A percentile compares a stretch with the other conserved stretches of the same genome.
phyloP scores from a whole-genome alignment of 345 rosid genomes.

The Viola odorata region DNA sequence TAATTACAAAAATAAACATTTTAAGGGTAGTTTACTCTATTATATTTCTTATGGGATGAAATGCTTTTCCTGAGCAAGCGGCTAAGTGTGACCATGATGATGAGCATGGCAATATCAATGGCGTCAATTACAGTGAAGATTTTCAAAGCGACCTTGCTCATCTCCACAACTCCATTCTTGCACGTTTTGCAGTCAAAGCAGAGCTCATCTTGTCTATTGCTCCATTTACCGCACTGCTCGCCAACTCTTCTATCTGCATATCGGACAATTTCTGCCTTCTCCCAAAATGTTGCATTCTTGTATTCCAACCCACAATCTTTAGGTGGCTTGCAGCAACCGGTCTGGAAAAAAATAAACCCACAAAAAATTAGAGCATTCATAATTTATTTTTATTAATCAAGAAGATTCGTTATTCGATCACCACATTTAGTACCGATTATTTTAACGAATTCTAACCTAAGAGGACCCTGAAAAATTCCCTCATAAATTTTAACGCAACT shows the following conservation, averaged over 20 bases:
- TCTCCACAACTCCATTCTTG: conserved; percentile 12
- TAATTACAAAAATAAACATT: too few relatives aligned
- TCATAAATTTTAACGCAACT: too few relatives aligned
- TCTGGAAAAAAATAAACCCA: conserved; percentile 7
- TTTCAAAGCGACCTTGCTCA: conserved; percentile 5
- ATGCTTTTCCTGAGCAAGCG: conserved; percentile 7
- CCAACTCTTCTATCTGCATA: background rate
- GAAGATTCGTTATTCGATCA: too few relatives aligned
- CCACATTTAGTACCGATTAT: too few relatives aligned
- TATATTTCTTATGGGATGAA: background rate
- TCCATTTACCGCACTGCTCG: conserved; percentile 7
- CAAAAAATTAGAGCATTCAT: too few relatives aligned
- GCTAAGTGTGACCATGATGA: conserved; percentile 3
- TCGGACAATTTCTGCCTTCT: background rate
- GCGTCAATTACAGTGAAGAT: conserved; percentile 5
- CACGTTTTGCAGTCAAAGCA: conserved; percentile 20
- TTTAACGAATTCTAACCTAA: too few relatives aligned
- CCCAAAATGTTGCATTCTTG: conserved; percentile 24
- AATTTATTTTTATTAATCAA: too few relatives aligned
- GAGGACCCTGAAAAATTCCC: too few relatives aligned
- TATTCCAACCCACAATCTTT: conserved; percentile 27
- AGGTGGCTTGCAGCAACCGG: conserved; percentile 53
- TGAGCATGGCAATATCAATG: conserved; percentile 7
- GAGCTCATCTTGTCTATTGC: conserved; percentile 9
- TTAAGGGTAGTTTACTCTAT: too few relatives aligned